Percentiles rank a stretch among this genome's conserved stretches.
These are phyloP conservation scores for Arctostaphylos glauca DNA, from an alignment of 148 eudicot genomes.

Conservation along the genomic window DNA sequence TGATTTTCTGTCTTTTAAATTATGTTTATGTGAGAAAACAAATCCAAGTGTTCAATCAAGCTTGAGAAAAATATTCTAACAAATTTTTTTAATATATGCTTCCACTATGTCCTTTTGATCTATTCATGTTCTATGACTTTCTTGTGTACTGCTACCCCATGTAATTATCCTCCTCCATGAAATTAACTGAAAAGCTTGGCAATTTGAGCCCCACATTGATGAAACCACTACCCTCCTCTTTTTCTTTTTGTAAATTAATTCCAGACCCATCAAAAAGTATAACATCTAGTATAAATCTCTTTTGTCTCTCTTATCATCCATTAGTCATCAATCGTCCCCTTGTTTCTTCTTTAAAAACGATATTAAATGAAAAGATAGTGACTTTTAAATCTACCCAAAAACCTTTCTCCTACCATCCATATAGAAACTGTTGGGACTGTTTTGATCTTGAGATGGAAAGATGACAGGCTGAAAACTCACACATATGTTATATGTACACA, in stretches of 20 bases:
- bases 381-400: neutral
- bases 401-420: neutral
- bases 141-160: neutral
- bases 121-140: neutral
- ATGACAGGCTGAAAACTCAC: neutral
- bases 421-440: neutral
- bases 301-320: neutral
- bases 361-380: neutral
- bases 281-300: neutral
- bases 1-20: too few relatives aligned
- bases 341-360: neutral
- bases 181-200: neutral
- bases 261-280: neutral
- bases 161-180: neutral
- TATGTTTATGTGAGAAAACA: too few relatives aligned
- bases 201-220: neutral
- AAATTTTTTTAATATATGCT: neutral
- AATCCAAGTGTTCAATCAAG: too few relatives aligned
- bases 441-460: conserved; percentile 3
- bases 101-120: neutral
- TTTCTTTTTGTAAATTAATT: neutral
- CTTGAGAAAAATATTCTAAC: too few relatives aligned
- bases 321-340: neutral
- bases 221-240: neutral
- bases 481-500: neutral